Base-by-base conservation (phyloP, 176 grass and related monocot species). In the Chloris gayana region DNA sequence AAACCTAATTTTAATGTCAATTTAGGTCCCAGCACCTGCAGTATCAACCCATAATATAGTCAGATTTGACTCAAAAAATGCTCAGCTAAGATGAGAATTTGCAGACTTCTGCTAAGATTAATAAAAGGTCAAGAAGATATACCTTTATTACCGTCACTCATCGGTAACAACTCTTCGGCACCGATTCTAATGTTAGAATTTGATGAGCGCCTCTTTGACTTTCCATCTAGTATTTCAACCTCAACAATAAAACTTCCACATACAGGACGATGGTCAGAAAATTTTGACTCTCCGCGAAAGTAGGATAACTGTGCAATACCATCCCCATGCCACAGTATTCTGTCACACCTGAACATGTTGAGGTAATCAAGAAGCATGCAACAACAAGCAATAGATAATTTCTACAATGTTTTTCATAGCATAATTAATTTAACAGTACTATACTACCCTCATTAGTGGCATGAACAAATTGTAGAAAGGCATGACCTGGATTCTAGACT, bases 251-350 rank as follows among this genome's bases (percentile, higher is more conserved):
- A 91, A 49, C 78, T 76, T 34, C 89, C 83, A 82, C 92, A 91
- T 7, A 94, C 92, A 73, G 92, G 92, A 56, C 92, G 85, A 34
- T 94, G 92, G 64, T 91, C 92, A 10, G 92, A 94, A 72, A 94
- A 94, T 81, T 91, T 91, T 39, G 82, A 91, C 67, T 94, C 92
- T 25, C 92, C 83, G 2, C 92, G 83, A 31, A 89, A 81, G 64
- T 94, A 94, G 35, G 85, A 88, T 47, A 87, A 31, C 80, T 94
- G 89, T 15, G 29, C 60, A 77, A 94, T 94, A 15, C 83, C 86
- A 49, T 87, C 83, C 56, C 92, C 92, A 74, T 79, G 75, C 89
- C 92, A 94, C 39, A 94, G 64, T 91, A 94, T 94, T 84, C 92
- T 77, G 74, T 94, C 92, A 61, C 92, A 94, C 92, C 92, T 94